Conservation (phyloP, 805 yeast species). For the Nakazawaea ernobii region DNA sequence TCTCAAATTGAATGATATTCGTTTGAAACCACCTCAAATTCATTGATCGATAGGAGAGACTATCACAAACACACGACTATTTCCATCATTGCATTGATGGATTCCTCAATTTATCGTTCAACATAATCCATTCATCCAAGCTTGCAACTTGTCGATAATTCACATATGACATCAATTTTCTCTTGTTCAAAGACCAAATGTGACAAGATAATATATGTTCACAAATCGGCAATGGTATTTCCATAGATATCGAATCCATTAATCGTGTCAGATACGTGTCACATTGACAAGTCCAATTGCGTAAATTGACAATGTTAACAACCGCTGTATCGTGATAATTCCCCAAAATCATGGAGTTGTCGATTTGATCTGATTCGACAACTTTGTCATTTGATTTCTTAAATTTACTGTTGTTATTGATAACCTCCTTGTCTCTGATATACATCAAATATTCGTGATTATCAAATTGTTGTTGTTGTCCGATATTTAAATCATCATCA, state of each 20-base stretch:
- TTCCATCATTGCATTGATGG: too few species aligned
- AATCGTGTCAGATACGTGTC: background rate
- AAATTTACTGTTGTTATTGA: background rate
- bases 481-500: background rate
- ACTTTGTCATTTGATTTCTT: background rate
- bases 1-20: too few species aligned
- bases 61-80: too few species aligned
- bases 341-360: background rate
- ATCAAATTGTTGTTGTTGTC: background rate
- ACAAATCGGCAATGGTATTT: slow-evolving; percentile 1
- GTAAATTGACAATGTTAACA: background rate
- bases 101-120: background rate
- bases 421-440: background rate
- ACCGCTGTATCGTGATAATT: background rate
- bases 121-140: background rate
- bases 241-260: background rate
- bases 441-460: background rate
- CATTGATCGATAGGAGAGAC: too few species aligned
- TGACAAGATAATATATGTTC: slow-evolving; percentile 3
- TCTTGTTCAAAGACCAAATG: slow-evolving; percentile 1
- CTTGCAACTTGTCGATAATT: background rate
- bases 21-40: too few species aligned
- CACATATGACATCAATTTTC: background rate
- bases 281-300: slow-evolving; percentile 5
- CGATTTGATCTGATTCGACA: background rate